These are phyloP conservation scores for Trametes hirsuta DNA, from an alignment of 1,284 basidiomycete genomes.

Conservation along the genomic window DNA sequence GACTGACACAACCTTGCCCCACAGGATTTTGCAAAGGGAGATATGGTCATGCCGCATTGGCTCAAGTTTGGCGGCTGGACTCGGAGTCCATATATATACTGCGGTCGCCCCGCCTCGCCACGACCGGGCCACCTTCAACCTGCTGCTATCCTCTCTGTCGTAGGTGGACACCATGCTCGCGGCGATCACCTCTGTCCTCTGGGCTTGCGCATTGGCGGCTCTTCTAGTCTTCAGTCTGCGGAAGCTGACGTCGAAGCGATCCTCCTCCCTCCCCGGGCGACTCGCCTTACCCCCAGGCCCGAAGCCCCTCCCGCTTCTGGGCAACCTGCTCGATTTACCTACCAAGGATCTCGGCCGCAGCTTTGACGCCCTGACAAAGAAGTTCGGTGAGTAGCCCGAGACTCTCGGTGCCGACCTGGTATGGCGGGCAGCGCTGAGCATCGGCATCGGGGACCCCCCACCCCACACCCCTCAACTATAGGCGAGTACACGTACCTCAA, in stretches of 20 bases:
- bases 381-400: constrained; percentile 21
- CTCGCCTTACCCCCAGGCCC: constrained; percentile 16
- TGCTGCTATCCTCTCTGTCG: too few species aligned
- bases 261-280: neutral
- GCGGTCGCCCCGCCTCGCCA: too few species aligned
- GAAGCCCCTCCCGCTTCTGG: constrained; percentile 16
- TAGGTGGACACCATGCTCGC: neutral
- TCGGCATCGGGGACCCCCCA: too few species aligned
- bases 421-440: neutral
- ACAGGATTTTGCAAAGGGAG: too few species aligned
- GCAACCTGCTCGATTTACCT: constrained; percentile 25
- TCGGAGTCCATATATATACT: too few species aligned
- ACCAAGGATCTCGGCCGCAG: constrained; percentile 12
- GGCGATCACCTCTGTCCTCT: neutral
- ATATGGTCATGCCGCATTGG: too few species aligned
- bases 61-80: too few species aligned
- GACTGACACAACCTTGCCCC: too few species aligned
- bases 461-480: neutral
- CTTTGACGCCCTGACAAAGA: constrained; percentile 15
- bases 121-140: too few species aligned
- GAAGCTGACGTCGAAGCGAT: neutral
- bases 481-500: constrained; percentile 22
- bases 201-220: neutral
- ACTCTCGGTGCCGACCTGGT: too few species aligned
- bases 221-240: neutral